Conservation (phyloP, 495 filamentous ascomycete species). For the Cladorrhinum samala region DNA sequence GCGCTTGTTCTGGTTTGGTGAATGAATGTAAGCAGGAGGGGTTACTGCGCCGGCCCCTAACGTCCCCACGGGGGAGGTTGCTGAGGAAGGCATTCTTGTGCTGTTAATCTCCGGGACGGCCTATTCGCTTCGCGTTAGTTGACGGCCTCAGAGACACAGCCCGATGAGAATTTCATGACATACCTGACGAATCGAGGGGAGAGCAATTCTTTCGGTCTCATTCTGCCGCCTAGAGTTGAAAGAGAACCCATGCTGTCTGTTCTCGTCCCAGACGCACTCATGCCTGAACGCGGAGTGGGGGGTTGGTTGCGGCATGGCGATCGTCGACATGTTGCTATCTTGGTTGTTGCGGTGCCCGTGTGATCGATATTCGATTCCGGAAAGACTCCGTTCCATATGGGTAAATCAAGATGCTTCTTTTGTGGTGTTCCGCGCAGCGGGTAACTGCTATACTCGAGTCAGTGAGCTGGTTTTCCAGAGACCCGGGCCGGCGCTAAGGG, state of each 20-base stretch:
- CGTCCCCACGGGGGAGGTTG: constrained; percentile 19
- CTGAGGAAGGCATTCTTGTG: constrained; percentile 19
- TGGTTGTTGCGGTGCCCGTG: constrained; percentile 13
- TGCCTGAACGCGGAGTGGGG: constrained; percentile 20
- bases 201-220: constrained; percentile 27
- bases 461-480: background rate
- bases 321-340: constrained; percentile 29
- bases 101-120: constrained; percentile 30
- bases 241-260: constrained; percentile 14
- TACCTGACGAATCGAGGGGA: constrained; percentile 44
- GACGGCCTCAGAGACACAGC: background rate
- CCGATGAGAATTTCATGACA: background rate
- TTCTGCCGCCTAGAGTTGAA: constrained; percentile 14
- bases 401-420: background rate
- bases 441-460: constrained; percentile 8
- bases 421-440: constrained; percentile 16
- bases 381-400: constrained; percentile 21
- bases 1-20: constrained; percentile 33
- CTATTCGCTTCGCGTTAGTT: constrained; percentile 21
- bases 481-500: background rate
- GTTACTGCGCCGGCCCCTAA: constrained; percentile 17
- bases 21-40: constrained; percentile 32
- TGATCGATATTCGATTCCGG: constrained; percentile 11
- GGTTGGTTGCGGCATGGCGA: constrained; percentile 27
- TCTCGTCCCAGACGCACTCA: constrained; percentile 23